These are phyloP conservation scores for Mycosarcoma maydis DNA, from an alignment of 1,284 basidiomycete species.

Conservation along the genomic window DNA sequence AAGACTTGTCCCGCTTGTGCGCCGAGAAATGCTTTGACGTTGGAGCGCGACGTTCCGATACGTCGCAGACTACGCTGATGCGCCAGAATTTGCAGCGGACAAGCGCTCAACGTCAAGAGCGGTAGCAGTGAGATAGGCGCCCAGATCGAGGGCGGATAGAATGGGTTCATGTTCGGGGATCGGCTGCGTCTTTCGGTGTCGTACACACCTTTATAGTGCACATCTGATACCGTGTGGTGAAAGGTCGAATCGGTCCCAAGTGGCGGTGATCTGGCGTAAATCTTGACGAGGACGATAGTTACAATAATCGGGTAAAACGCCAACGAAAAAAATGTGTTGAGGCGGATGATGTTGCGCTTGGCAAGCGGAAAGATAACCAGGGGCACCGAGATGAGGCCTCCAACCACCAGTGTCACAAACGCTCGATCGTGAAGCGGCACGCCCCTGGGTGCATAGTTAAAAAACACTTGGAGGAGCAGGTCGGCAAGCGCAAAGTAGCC, in stretches of 20 bases:
- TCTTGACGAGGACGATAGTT: slow-evolving; percentile 50
- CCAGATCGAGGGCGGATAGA: slow-evolving; percentile 57
- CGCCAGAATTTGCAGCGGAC: slow-evolving; percentile 63
- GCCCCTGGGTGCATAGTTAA: slow-evolving; percentile 58
- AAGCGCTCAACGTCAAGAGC: slow-evolving; percentile 58
- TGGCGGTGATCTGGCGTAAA: slow-evolving; percentile 26
- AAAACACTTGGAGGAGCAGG: slow-evolving; percentile 60
- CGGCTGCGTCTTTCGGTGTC: not conserved
- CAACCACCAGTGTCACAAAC: slow-evolving; percentile 60
- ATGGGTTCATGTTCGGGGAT: slow-evolving; percentile 43
- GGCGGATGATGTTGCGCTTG: slow-evolving; percentile 62
- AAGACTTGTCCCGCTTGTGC: slow-evolving; percentile 59
- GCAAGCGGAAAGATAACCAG: slow-evolving; percentile 62
- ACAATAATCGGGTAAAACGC: slow-evolving; percentile 57
- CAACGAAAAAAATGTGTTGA: slow-evolving; percentile 54
- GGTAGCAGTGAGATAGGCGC: slow-evolving; percentile 64
- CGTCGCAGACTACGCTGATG: slow-evolving; percentile 61
- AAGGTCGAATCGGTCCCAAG: not conserved
- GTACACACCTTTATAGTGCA: no score
- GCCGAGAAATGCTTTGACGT: slow-evolving; percentile 59
- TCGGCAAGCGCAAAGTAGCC: slow-evolving; percentile 64
- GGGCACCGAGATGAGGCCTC: slow-evolving; percentile 55
- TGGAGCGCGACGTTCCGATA: slow-evolving; percentile 55
- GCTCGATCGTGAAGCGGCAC: slow-evolving; percentile 59
- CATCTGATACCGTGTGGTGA: not conserved